Conservation (phyloP, 202 grass and related monocot species). For the Schoenoplectus triqueter region DNA sequence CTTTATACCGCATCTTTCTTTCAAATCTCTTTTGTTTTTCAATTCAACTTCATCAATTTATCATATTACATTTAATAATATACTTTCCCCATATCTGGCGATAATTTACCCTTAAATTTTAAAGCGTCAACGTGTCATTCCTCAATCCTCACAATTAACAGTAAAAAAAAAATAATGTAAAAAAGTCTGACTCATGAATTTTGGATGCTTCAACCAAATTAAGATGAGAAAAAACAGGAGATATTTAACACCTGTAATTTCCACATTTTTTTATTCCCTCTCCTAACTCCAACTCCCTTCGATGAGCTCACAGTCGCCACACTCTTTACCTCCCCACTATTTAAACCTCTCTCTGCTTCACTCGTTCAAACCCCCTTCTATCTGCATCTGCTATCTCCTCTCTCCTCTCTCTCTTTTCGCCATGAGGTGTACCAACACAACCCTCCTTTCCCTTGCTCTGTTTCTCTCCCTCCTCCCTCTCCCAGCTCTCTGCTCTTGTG, state of each 20-base stretch:
- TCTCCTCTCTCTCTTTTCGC: slow-evolving; percentile 30
- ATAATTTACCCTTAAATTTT: not conserved
- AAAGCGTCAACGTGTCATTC: not conserved
- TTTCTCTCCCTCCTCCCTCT: not conserved
- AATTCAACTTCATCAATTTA: not conserved
- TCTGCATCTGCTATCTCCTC: not conserved
- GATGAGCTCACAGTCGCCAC: slow-evolving; percentile 43
- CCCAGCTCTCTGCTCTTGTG: slow-evolving; percentile 49
- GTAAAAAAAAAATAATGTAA: not conserved
- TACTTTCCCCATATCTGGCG: too few relatives aligned
- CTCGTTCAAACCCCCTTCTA: not conserved
- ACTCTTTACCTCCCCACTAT: slow-evolving; percentile 30
- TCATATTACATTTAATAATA: not conserved
- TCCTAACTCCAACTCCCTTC: not conserved
- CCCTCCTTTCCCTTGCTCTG: not conserved
- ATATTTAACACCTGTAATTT: slow-evolving; percentile 20
- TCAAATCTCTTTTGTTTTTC: not conserved
- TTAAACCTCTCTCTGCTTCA: slow-evolving; percentile 30
- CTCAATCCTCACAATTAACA: not conserved
- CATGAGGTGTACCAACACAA: slow-evolving; percentile 46
- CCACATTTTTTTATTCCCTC: not conserved
- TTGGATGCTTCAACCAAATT: slow-evolving; percentile 27
- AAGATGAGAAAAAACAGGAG: slow-evolving; percentile 27
- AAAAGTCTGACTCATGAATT: not conserved
- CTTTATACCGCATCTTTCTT: not conserved